phyloP scores from a whole-genome alignment of 192 early-diverging fungal genomes.

The Backusella tarrabulga region DNA sequence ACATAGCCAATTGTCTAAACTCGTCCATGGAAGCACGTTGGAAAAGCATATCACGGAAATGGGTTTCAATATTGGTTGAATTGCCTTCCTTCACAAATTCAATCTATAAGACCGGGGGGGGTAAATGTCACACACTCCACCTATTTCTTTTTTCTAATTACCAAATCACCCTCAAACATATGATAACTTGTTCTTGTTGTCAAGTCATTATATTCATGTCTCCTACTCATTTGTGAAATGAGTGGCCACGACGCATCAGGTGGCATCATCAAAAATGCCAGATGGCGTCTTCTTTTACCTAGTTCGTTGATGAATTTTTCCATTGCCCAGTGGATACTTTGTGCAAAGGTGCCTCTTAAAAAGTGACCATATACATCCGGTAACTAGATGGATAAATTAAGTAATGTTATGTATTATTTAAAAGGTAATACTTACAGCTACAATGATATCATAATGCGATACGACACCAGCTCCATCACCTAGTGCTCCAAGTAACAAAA shows the following conservation, averaged over 20 bases:
- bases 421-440: conserved; percentile 35
- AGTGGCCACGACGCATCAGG: conserved; percentile 78
- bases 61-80: conserved; percentile 59
- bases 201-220: conserved; percentile 50
- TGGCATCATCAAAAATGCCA: conserved; percentile 56
- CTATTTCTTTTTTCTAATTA: conserved; percentile 14
- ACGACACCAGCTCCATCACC: conserved; percentile 46
- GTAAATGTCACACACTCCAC: not conserved
- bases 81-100: conserved; percentile 60
- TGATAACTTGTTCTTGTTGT: conserved; percentile 44
- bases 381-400: conserved; percentile 33
- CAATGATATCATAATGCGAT: conserved; percentile 54
- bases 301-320: conserved; percentile 56
- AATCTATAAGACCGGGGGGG: conserved; percentile 34
- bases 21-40: conserved; percentile 75
- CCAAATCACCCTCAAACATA: conserved; percentile 49
- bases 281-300: conserved; percentile 45
- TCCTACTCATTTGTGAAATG: conserved; percentile 66
- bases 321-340: conserved; percentile 59
- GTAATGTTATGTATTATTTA: not conserved
- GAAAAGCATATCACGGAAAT: conserved; percentile 70
- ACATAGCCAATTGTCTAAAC: conserved; percentile 50
- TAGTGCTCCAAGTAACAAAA: conserved; percentile 42
- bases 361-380: conserved; percentile 52
- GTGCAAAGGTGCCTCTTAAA: conserved; percentile 41